Evolutionary conservation across 805 yeast genomes (phyloP), one percentile per base, ranked within the genome.

Genomic region (Nakazawaea laoshanensis): DNA sequence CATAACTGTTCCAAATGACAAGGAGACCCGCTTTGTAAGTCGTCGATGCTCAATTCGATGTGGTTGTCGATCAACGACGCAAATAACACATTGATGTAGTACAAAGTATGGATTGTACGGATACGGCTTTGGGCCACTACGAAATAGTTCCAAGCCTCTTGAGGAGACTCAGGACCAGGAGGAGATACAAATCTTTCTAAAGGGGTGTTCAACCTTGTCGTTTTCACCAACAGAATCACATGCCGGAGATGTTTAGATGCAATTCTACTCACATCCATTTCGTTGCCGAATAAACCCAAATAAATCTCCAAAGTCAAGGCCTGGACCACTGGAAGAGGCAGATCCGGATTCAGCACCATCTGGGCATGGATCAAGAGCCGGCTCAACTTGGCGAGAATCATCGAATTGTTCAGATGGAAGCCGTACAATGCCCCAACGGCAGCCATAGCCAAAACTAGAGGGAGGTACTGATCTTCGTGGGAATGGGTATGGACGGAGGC

Each of bases 361-460:
- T 67, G 74, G 40, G 70, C 70, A 48, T 80, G 85, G 36, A 81
- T 72, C 42, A 78, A 72, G 35, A 61, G 70, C 47, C 82, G 70
- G 12, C 84, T 67, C 38, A 82, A 67, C 47, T 78, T 78, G 52
- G 78, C 80, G 37, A 82, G 55, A 7, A 81, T 61, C 45, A 79
- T 65, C 0, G 95, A 83, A 48, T 83, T 83, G 23, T 77, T 59
- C 20, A 86, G 81, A 47, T 82, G 87, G 56, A 81, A 85, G 0
- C 85, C 74, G 47, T 83, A 85, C 15, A 88, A 63, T 0, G 96
- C 95, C 27, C 97, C 97, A 37, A 88, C 73, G 11, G 95, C 79
- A 1, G 92, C 81, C 71, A 87, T 81, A 3, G 94, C 74, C 35
- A 87, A 59, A 5, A 85, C 51, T 29, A 88, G 63, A 2, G 95